Conservation (phyloP, 345 rosid genomes). For the Sisymbrium irio region DNA sequence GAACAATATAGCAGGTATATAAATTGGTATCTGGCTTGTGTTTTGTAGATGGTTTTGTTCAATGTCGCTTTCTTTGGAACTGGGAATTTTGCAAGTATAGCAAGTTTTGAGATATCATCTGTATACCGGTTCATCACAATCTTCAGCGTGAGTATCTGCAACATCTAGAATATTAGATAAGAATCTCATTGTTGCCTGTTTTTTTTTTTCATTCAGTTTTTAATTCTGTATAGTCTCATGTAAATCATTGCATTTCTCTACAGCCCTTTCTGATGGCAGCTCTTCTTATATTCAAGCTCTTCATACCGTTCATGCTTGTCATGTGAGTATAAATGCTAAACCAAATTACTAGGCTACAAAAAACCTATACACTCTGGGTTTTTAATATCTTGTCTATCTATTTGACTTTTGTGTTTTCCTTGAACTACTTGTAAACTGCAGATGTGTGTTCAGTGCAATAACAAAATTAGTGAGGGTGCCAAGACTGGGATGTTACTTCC, state of each 20-base stretch:
- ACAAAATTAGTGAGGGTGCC: constrained; percentile 72
- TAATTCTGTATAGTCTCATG: constrained; percentile 1
- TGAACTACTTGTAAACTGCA: constrained; percentile 36
- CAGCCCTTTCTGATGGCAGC: constrained; percentile 99
- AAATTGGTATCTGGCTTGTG: constrained; percentile 22
- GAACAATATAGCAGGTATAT: not conserved
- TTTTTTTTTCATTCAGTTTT: not conserved
- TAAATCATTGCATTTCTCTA: constrained; percentile 14
- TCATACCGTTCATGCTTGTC: constrained; percentile 95
- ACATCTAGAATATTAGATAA: not conserved
- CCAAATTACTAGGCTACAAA: not conserved
- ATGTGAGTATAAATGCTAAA: constrained; percentile 58
- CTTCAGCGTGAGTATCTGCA: constrained; percentile 75
- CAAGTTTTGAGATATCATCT: constrained; percentile 98
- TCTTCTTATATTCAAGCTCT: constrained; percentile 80
- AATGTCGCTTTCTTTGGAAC: constrained; percentile 97
- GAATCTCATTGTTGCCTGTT: not conserved
- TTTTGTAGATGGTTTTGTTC: constrained; percentile 71
- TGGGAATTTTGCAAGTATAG: constrained; percentile 97
- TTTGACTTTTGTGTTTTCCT: not conserved
- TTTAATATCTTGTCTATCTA: not conserved
- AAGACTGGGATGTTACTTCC: constrained; percentile 90
- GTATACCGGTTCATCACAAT: constrained; percentile 90
- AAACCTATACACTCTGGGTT: not conserved
- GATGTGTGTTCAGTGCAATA: constrained; percentile 90